phyloP scores from a whole-genome alignment of 768 basidiomycete genomes.

The Collybia sordida region DNA sequence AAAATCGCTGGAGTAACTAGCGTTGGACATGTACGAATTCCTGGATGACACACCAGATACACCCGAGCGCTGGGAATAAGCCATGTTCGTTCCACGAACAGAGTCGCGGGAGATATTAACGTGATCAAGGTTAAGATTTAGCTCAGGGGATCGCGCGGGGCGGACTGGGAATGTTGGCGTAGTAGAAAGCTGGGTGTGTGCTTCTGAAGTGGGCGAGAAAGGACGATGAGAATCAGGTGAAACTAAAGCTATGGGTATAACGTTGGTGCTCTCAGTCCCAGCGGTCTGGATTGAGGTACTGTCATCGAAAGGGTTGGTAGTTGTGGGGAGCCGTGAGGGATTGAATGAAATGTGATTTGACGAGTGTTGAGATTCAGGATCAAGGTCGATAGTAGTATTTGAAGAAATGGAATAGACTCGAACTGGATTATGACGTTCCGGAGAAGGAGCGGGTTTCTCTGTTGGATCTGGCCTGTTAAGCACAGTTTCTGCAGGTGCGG shows the following conservation, averaged over 20 bases:
- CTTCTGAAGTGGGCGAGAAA: conserved; percentile 25
- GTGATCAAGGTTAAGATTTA: conserved; percentile 63
- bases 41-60: conserved; percentile 52
- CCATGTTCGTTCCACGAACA: conserved; percentile 29
- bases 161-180: conserved; percentile 49
- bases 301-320: conserved; percentile 76
- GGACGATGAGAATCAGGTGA: conserved; percentile 49
- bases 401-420: conserved; percentile 49
- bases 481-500: conserved; percentile 74
- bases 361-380: conserved; percentile 46
- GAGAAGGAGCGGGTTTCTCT: conserved; percentile 49
- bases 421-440: conserved; percentile 38
- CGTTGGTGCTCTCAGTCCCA: conserved; percentile 79
- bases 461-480: conserved; percentile 82
- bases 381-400: conserved; percentile 57
- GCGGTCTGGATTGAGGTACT: conserved; percentile 79
- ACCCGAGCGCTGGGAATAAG: conserved; percentile 55
- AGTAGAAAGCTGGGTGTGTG: conserved; percentile 27
- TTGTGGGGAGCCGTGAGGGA: conserved; percentile 28
- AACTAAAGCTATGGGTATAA: conserved; percentile 84
- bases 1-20: conserved; percentile 77
- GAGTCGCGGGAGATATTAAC: conserved; percentile 59
- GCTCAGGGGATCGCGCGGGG: conserved; percentile 57
- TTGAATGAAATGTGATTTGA: conserved; percentile 21
- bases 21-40: conserved; percentile 72